These are phyloP conservation scores for Przewalskia tangutica DNA, from an alignment of 257 asterid genomes.

Conservation along the genomic window DNA sequence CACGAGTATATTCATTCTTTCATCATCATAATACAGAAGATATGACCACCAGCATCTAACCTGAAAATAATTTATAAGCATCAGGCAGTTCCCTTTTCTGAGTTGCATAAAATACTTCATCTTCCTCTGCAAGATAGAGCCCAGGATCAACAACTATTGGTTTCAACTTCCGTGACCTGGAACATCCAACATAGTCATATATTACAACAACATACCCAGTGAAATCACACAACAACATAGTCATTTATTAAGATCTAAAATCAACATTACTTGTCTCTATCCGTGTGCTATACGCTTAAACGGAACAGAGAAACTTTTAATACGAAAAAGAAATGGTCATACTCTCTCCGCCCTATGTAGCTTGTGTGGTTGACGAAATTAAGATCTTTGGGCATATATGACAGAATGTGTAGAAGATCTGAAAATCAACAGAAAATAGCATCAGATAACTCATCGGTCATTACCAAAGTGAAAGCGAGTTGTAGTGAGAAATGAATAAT, in stretches of 20 bases:
- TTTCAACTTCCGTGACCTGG: slow-evolving; percentile 69
- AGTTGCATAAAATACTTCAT: slow-evolving; percentile 71
- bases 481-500: not conserved
- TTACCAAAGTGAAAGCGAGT: not conserved
- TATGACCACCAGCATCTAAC: slow-evolving; percentile 20
- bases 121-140: slow-evolving; percentile 51
- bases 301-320: not conserved
- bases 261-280: not conserved
- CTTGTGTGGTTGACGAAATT: slow-evolving; percentile 87
- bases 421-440: slow-evolving; percentile 23
- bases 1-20: not conserved
- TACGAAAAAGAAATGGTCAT: slow-evolving; percentile 20
- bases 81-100: slow-evolving; percentile 77
- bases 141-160: slow-evolving; percentile 90
- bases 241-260: not conserved
- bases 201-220: no score
- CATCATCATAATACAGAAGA: not conserved
- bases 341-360: slow-evolving; percentile 98
- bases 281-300: not conserved
- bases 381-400: slow-evolving; percentile 80
- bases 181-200: not conserved
- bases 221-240: no score
- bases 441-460: not conserved
- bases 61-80: slow-evolving; percentile 68
- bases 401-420: slow-evolving; percentile 91